Conservation (phyloP, 768 basidiomycete genomes). For the Termitomyces bulborhizus region DNA sequence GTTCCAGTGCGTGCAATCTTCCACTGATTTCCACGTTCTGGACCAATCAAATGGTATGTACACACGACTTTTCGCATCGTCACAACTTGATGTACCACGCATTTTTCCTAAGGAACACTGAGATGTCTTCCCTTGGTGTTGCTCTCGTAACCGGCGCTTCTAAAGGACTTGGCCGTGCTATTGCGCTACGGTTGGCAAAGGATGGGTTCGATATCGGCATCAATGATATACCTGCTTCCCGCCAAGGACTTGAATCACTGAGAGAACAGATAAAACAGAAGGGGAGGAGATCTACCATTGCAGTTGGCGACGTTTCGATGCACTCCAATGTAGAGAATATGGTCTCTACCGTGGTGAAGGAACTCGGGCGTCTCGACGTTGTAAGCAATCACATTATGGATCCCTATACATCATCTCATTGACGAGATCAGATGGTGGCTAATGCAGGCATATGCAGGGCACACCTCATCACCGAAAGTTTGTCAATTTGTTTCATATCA, state of each 20-base stretch:
- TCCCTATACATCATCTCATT: not conserved
- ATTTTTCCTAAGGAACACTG: too few relatives aligned
- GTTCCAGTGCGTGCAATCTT: too few relatives aligned
- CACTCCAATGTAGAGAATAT: conserved; percentile 30
- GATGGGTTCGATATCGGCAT: conserved; percentile 27
- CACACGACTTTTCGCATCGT: too few relatives aligned
- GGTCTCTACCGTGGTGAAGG: conserved; percentile 10
- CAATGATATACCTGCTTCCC: conserved; percentile 18
- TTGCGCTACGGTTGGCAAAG: conserved; percentile 23
- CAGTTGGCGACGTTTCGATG: conserved; percentile 14
- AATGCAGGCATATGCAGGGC: conserved; percentile 25
- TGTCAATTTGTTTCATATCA: not conserved
- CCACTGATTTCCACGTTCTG: too few relatives aligned
- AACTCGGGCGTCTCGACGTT: too few relatives aligned
- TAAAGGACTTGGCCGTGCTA: conserved; percentile 25
- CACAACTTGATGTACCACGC: too few relatives aligned
- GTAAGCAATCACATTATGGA: not conserved
- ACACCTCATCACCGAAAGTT: conserved; percentile 17
- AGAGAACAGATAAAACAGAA: conserved; percentile 8
- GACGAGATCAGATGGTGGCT: conserved; percentile 25
- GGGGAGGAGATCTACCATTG: conserved; percentile 6
- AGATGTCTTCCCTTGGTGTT: conserved; percentile 16
- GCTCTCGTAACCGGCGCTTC: conserved; percentile 25
- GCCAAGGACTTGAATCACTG: not conserved
- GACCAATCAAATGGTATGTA: too few relatives aligned